A percentile compares a stretch with the other conserved stretches of the same genome.
Conservation (phyloP, 352 stramenopile genomes). For the Phytophthora europaea region DNA sequence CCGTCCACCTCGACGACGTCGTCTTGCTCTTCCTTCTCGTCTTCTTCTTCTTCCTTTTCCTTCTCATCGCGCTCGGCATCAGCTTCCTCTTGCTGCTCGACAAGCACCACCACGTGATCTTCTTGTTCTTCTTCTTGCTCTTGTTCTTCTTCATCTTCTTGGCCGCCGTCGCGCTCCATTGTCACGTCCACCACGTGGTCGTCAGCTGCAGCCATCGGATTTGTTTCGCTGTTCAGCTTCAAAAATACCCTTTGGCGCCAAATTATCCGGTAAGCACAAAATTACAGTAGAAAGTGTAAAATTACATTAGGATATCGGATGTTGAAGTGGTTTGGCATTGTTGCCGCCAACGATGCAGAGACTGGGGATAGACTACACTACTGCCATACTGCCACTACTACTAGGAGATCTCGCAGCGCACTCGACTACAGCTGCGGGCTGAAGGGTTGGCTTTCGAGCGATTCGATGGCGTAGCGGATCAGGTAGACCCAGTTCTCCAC, state of each 20-base stretch:
- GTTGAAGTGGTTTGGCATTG: slow-evolving; percentile 14
- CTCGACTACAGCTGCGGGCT: slow-evolving; percentile 11
- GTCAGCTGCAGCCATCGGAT: slow-evolving; percentile 10
- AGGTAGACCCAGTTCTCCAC: slow-evolving; percentile 90
- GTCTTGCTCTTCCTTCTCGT: slow-evolving; percentile 5
- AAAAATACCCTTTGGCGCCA: slow-evolving; percentile 14
- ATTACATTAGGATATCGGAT: slow-evolving; percentile 2
- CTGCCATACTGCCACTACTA: background rate
- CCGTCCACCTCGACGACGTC: slow-evolving; percentile 21
- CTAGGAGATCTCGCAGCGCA: background rate
- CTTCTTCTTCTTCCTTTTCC: background rate
- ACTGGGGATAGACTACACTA: slow-evolving; percentile 17
- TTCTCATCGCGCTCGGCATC: background rate
- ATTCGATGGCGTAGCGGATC: slow-evolving; percentile 89
- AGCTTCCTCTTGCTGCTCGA: background rate
- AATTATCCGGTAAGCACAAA: background rate
- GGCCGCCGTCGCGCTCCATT: slow-evolving; percentile 9
- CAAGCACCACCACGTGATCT: background rate
- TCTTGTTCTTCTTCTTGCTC: background rate
- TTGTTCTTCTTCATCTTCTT: background rate
- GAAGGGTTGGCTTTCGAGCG: slow-evolving; percentile 67
- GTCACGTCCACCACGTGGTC: slow-evolving; percentile 14
- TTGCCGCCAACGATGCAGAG: slow-evolving; percentile 11
- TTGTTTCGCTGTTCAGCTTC: slow-evolving; percentile 3
- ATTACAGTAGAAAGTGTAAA: slow-evolving; percentile 7